phyloP scores from a whole-genome alignment of 2,329 filamentous ascomycete genomes.

The Colletotrichum kahawae region DNA sequence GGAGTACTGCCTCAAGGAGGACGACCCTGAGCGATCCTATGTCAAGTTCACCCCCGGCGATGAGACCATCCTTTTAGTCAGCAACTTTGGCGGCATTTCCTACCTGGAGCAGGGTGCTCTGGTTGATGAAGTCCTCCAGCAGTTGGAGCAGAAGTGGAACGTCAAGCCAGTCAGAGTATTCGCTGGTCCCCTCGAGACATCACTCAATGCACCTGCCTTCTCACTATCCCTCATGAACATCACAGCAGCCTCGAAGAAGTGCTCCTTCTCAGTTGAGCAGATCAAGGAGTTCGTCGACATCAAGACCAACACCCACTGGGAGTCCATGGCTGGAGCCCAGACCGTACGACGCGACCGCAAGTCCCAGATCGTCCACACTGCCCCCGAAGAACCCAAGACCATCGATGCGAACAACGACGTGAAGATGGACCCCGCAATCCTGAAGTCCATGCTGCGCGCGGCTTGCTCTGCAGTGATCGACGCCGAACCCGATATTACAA shows the following conservation, averaged over 20 bases:
- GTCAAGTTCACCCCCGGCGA: slow-evolving; percentile 52
- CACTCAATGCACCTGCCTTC: slow-evolving; percentile 74
- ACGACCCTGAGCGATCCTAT: slow-evolving; percentile 53
- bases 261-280: slow-evolving; percentile 51
- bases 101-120: slow-evolving; percentile 61
- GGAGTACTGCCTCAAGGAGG: slow-evolving; percentile 62
- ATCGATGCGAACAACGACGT: slow-evolving; percentile 46
- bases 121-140: slow-evolving; percentile 56
- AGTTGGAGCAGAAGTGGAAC: slow-evolving; percentile 51
- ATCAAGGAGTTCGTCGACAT: slow-evolving; percentile 70
- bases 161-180: slow-evolving; percentile 60
- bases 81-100: slow-evolving; percentile 66
- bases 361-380: slow-evolving; percentile 47
- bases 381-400: slow-evolving; percentile 36
- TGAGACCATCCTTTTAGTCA: slow-evolving; percentile 58
- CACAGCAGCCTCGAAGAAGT: slow-evolving; percentile 48
- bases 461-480: slow-evolving; percentile 58
- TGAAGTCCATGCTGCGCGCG: slow-evolving; percentile 60
- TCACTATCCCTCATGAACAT: slow-evolving; percentile 70
- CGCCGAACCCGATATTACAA: slow-evolving; percentile 67
- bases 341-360: slow-evolving; percentile 36
- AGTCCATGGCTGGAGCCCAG: slow-evolving; percentile 55
- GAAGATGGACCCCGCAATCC: slow-evolving; percentile 53
- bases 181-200: slow-evolving; percentile 71
- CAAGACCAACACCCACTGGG: slow-evolving; percentile 63